Evolutionary conservation across 495 filamentous ascomycete genomes (phyloP).

Genomic region (Neurospora sp.): DNA sequence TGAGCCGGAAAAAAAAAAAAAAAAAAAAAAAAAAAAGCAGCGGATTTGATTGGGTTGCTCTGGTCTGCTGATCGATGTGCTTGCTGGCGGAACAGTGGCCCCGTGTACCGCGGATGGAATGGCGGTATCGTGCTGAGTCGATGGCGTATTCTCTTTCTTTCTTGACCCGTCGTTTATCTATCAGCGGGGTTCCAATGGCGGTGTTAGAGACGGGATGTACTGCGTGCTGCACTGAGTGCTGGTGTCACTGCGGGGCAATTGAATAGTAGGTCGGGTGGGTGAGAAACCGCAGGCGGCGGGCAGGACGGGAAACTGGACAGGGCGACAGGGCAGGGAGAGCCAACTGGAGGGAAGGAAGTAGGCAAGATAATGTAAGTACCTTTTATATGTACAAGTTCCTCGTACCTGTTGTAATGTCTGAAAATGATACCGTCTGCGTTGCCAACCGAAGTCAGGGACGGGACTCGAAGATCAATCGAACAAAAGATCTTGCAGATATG

Average conservation of each 20-base stretch:
- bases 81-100: constrained; percentile 13
- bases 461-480: neutral
- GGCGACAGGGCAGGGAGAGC: neutral
- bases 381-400: neutral
- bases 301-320: neutral
- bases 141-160: constrained; percentile 16
- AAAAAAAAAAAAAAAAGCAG: neutral
- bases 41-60: neutral
- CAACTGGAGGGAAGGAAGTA: neutral
- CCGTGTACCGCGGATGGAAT: constrained; percentile 13
- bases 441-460: neutral
- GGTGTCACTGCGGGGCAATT: constrained; percentile 14
- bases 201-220: constrained; percentile 2
- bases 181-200: constrained; percentile 20
- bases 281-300: constrained; percentile 13
- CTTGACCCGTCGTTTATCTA: constrained; percentile 19
- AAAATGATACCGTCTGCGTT: neutral
- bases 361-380: neutral
- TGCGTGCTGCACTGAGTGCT: neutral
- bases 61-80: neutral
- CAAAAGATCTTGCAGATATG: neutral
- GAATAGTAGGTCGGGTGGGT: constrained; percentile 5
- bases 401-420: neutral
- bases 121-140: constrained; percentile 4
- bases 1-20: neutral